Percentiles rank a stretch among this genome's conserved stretches.
Evolutionary conservation across 192 early-diverging fungal species (phyloP).

Genomic region (Spinellus fusiger): DNA sequence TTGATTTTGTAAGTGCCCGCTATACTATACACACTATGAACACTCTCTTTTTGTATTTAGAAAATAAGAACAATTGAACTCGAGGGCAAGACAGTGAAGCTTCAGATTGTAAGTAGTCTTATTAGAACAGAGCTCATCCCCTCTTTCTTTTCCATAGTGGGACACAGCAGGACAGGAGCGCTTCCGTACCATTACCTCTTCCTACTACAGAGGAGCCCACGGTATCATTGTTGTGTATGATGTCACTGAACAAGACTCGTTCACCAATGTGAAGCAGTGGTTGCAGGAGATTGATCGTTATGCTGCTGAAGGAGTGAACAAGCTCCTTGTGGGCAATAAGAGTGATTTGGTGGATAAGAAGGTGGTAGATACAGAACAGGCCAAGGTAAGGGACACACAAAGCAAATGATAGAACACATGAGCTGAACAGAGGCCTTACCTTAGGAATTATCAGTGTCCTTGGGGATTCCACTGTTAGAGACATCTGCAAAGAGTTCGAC

Average conservation of each 20-base stretch:
- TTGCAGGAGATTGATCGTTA: constrained; percentile 97
- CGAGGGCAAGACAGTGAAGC: constrained; percentile 96
- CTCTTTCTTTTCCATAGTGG: constrained; percentile 51
- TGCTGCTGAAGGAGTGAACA: constrained; percentile 94
- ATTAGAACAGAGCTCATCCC: background rate
- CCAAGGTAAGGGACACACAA: constrained; percentile 5
- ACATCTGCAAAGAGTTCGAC: constrained; percentile 95
- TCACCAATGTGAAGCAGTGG: constrained; percentile 96
- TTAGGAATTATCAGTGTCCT: constrained; percentile 90
- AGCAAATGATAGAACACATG: background rate
- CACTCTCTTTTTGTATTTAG: constrained; percentile 57
- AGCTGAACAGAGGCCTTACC: background rate
- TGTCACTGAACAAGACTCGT: constrained; percentile 92
- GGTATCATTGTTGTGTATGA: constrained; percentile 99
- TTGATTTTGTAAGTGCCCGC: constrained; percentile 83
- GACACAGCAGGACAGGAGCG: constrained; percentile 98
- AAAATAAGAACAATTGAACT: constrained; percentile 99
- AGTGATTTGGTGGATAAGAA: constrained; percentile 90
- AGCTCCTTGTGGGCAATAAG: constrained; percentile 97
- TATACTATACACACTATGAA: constrained; percentile 83
- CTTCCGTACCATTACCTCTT: constrained; percentile 97
- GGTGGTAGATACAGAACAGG: constrained; percentile 50
- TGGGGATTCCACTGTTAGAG: constrained; percentile 91
- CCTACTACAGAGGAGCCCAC: constrained; percentile 96
- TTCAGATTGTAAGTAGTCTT: constrained; percentile 76